These are phyloP conservation scores for Letharia lupina DNA, from an alignment of 495 filamentous ascomycete species.

Conservation along the genomic window DNA sequence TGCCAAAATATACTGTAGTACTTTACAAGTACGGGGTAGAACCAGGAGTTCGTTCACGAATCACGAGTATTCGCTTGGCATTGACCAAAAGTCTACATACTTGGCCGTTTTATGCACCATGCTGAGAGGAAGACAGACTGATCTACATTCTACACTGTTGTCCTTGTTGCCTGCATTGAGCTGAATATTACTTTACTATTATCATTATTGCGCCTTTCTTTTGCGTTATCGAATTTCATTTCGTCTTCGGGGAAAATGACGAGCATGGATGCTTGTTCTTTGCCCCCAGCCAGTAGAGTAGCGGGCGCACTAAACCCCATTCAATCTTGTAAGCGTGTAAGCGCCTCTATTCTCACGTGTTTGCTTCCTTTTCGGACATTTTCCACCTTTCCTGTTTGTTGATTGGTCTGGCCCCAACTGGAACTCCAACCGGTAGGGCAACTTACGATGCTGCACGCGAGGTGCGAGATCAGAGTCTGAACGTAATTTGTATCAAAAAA, in stretches of 20 bases:
- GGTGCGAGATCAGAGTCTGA: not conserved
- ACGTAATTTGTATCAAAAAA: not conserved
- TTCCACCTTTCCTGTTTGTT: not conserved
- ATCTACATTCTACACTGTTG: too few species aligned
- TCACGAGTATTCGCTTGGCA: too few species aligned
- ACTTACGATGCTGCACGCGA: not conserved
- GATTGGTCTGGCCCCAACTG: not conserved
- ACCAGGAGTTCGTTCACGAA: too few species aligned
- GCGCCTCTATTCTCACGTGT: not conserved
- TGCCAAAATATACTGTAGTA: not conserved
- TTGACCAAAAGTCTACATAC: too few species aligned
- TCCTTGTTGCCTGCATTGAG: not conserved
- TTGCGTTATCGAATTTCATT: not conserved
- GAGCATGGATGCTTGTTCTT: too few species aligned
- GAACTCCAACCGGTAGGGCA: not conserved
- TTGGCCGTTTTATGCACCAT: too few species aligned
- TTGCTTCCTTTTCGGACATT: not conserved
- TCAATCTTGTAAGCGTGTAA: too few species aligned
- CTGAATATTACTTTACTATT: not conserved
- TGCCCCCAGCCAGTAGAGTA: constrained; percentile 2
- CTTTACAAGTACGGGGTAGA: too few species aligned
- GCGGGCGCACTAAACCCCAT: not conserved
- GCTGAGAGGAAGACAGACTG: too few species aligned
- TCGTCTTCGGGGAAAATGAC: too few species aligned
- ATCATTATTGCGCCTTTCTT: not conserved